phyloP scores from a whole-genome alignment of 495 filamentous ascomycete genomes.

The Cairneyella variabilis region DNA sequence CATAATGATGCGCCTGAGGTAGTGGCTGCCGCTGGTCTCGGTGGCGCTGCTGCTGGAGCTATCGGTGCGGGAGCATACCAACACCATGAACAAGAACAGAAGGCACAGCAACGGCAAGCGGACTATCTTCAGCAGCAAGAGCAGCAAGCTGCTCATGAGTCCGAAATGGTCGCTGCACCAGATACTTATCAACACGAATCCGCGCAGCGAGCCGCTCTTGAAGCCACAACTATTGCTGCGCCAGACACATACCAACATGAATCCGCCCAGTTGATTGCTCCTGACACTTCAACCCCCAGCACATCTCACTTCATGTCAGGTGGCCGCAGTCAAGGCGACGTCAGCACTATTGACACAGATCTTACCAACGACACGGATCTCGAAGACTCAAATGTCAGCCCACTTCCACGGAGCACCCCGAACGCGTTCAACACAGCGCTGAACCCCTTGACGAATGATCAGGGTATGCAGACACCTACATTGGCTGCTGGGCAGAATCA shows the following conservation, averaged over 20 bases:
- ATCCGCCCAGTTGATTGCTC: background rate
- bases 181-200: conserved; percentile 13
- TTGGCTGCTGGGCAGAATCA: conserved; percentile 19
- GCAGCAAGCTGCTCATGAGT: conserved; percentile 14
- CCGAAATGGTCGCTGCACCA: conserved; percentile 11
- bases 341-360: conserved; percentile 1
- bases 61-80: conserved; percentile 16
- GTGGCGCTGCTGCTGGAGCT: conserved; percentile 10
- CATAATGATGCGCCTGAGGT: background rate
- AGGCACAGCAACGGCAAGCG: too few species aligned
- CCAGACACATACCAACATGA: background rate
- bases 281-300: background rate
- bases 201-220: conserved; percentile 8
- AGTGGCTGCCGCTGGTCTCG: conserved; percentile 12
- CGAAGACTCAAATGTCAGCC: background rate
- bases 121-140: conserved; percentile 5
- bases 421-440: background rate
- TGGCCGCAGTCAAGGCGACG: conserved; percentile 14
- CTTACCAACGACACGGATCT: background rate
- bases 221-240: conserved; percentile 14
- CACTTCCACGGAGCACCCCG: background rate
- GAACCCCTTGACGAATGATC: conserved; percentile 2
- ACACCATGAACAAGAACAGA: conserved; percentile 3
- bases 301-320: conserved; percentile 18
- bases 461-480: background rate